Percentiles rank a stretch among this genome's conserved stretches.
These are phyloP conservation scores for Phialophora chinensis DNA, from an alignment of 2,329 filamentous ascomycete species.

Conservation along the genomic window DNA sequence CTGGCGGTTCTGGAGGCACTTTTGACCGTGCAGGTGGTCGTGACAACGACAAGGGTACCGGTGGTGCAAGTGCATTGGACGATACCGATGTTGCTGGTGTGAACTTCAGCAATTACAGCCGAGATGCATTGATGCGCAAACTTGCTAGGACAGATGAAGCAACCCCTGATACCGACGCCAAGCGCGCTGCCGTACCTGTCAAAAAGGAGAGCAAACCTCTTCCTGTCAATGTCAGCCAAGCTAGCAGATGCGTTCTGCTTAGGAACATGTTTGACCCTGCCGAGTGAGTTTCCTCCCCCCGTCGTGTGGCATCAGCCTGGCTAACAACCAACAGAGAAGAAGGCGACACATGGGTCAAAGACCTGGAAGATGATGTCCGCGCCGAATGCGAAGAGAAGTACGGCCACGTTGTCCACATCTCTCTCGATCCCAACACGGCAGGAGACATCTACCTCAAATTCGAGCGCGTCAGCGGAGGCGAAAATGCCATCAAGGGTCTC, in stretches of 20 bases:
- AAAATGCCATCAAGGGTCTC: constrained; percentile 96
- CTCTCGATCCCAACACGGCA: constrained; percentile 88
- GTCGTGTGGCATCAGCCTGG: background rate
- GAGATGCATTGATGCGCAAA: constrained; percentile 98
- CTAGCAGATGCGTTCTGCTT: constrained; percentile 89
- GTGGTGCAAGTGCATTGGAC: constrained; percentile 91
- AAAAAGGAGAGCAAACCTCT: constrained; percentile 79
- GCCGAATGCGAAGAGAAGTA: constrained; percentile 94
- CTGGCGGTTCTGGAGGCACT: constrained; percentile 70
- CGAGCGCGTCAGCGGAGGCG: constrained; percentile 89
- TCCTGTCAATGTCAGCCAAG: constrained; percentile 86
- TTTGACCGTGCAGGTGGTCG: constrained; percentile 91
- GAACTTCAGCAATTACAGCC: constrained; percentile 99
- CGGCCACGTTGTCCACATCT: constrained; percentile 96
- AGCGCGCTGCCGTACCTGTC: constrained; percentile 71
- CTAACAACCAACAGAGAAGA: constrained; percentile 67
- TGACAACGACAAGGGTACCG: constrained; percentile 84
- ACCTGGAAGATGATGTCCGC: constrained; percentile 91
- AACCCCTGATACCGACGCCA: constrained; percentile 66
- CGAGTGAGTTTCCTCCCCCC: constrained; percentile 68
- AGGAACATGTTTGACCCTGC: constrained; percentile 94
- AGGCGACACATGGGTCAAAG: constrained; percentile 86
- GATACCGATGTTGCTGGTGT: constrained; percentile 97
- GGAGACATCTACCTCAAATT: constrained; percentile 99
- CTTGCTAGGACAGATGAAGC: constrained; percentile 93